These are phyloP conservation scores for Citrus trifoliata DNA, from an alignment of 345 rosid species.

Conservation along the genomic window DNA sequence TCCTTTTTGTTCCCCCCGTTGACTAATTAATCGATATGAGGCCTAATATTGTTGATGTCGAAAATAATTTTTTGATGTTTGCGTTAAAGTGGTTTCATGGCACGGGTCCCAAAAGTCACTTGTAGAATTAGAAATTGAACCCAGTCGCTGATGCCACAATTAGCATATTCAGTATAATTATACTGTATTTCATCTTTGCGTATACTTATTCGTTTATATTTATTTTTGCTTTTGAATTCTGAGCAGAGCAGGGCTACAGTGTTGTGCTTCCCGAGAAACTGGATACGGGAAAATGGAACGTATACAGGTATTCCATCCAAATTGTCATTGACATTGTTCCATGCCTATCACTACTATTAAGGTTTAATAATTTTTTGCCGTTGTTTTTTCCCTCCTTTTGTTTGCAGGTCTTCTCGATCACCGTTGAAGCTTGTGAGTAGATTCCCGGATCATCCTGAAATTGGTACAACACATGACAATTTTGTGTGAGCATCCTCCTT, in stretches of 20 bases:
- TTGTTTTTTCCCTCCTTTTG: background rate
- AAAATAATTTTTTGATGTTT: background rate
- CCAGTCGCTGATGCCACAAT: background rate
- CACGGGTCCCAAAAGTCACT: background rate
- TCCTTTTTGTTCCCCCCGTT: background rate
- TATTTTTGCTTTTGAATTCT: slow-evolving; percentile 11
- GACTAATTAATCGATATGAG: too few relatives aligned
- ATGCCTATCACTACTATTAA: background rate
- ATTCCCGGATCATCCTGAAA: slow-evolving; percentile 82
- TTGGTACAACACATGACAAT: slow-evolving; percentile 89
- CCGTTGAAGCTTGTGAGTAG: slow-evolving; percentile 75
- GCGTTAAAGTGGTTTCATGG: background rate
- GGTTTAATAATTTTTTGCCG: background rate
- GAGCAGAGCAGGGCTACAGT: slow-evolving; percentile 80
- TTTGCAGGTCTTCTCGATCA: slow-evolving; percentile 65
- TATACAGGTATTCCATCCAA: slow-evolving; percentile 55
- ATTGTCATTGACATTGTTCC: background rate
- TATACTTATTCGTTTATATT: background rate
- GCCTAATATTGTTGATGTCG: too few relatives aligned
- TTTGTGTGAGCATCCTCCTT: slow-evolving; percentile 60
- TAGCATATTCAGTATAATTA: background rate
- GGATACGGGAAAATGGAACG: slow-evolving; percentile 90
- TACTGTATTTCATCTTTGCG: background rate
- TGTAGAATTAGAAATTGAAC: background rate
- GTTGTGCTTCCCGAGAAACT: slow-evolving; percentile 93